A percentile compares a stretch with the other conserved stretches of the same genome.
phyloP scores from a whole-genome alignment of 2,329 filamentous ascomycete species.

The Fonsecaea erecta region DNA sequence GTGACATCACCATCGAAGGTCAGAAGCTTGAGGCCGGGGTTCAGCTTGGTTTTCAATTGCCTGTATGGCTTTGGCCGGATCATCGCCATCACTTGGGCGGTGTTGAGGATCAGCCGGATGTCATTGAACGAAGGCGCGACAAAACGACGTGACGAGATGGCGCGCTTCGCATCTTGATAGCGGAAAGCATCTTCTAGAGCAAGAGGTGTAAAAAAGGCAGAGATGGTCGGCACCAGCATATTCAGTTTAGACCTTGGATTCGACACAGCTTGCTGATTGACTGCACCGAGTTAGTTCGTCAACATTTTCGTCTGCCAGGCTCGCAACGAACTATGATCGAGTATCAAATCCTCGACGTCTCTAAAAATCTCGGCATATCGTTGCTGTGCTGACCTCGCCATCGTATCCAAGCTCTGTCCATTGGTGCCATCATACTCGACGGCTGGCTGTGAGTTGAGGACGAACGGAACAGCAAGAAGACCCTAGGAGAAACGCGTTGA shows the following conservation, averaged over 20 bases:
- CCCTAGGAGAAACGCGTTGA: conserved; percentile 51
- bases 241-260: conserved; percentile 78
- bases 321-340: conserved; percentile 75
- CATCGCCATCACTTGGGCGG: conserved; percentile 92
- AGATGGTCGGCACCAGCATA: conserved; percentile 85
- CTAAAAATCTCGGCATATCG: conserved; percentile 94
- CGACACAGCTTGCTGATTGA: conserved; percentile 34
- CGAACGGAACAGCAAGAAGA: conserved; percentile 90
- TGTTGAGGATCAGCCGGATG: conserved; percentile 88
- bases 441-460: conserved; percentile 92
- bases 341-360: conserved; percentile 88
- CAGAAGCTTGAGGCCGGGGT: conserved; percentile 75
- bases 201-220: conserved; percentile 90
- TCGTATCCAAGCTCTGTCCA: conserved; percentile 60
- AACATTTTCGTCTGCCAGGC: not conserved
- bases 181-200: conserved; percentile 88
- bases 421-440: conserved; percentile 71
- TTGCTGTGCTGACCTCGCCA: conserved; percentile 79
- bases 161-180: conserved; percentile 82
- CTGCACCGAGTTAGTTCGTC: conserved; percentile 19
- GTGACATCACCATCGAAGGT: conserved; percentile 99
- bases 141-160: conserved; percentile 88
- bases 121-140: conserved; percentile 98
- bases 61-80: conserved; percentile 54
- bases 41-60: conserved; percentile 36